phyloP scores from a whole-genome alignment of 2,329 filamentous ascomycete genomes.

The Colletotrichum tanaceti region DNA sequence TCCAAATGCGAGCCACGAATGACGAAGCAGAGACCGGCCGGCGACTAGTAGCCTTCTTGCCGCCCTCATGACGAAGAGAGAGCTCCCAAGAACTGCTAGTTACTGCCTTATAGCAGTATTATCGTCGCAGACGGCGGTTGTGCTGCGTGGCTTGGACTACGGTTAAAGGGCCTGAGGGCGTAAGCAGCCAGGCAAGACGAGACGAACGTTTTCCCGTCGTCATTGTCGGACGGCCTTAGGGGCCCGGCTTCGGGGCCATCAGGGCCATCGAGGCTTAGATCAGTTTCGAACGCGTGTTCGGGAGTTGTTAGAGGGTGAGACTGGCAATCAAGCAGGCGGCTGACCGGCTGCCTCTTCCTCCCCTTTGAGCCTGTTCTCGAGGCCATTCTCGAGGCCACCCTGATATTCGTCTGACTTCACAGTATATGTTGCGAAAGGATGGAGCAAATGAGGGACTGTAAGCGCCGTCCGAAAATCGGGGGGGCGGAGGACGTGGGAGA shows the following conservation, averaged over 20 bases:
- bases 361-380: neutral
- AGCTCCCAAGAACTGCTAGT: neutral
- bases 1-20: conserved; percentile 13
- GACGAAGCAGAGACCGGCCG: neutral
- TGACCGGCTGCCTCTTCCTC: conserved; percentile 18
- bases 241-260: conserved; percentile 32
- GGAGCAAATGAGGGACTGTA: conserved; percentile 22
- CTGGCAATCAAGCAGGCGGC: conserved; percentile 15
- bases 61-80: neutral
- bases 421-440: neutral
- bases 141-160: neutral
- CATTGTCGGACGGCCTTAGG: conserved; percentile 15
- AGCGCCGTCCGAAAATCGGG: conserved; percentile 37
- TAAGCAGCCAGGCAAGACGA: conserved; percentile 1
- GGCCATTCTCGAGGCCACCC: conserved; percentile 2
- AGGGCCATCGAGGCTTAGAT: neutral
- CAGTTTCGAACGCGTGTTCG: neutral
- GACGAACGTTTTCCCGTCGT: conserved; percentile 9
- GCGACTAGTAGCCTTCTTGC: neutral
- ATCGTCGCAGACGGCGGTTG: conserved; percentile 19
- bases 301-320: conserved; percentile 29
- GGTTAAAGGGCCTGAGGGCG: neutral
- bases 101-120: neutral
- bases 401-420: conserved; percentile 4
- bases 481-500: neutral